A percentile compares a stretch with the other conserved stretches of the same genome.
These are phyloP conservation scores for Hordeum pubiflorum DNA, from an alignment of 202 grass and related monocot species.

Conservation along the genomic window DNA sequence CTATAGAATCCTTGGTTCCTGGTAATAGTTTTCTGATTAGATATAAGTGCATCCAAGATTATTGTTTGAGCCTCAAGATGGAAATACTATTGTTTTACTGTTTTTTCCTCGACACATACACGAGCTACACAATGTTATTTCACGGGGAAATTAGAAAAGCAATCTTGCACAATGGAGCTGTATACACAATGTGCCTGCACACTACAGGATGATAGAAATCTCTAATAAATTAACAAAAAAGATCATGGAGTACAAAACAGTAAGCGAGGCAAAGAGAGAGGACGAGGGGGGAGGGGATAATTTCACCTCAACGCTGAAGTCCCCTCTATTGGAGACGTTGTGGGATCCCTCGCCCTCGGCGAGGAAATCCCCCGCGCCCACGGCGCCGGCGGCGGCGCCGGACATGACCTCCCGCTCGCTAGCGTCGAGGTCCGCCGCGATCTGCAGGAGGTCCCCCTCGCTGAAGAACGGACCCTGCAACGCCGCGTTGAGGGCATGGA, in stretches of 20 bases:
- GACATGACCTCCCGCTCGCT: constrained; percentile 59
- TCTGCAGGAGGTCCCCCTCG: constrained; percentile 68
- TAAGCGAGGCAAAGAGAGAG: background rate
- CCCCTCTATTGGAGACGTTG: constrained; percentile 70
- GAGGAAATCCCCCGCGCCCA: constrained; percentile 43
- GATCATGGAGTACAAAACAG: background rate
- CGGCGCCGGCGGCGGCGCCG: background rate
- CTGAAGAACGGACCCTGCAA: constrained; percentile 94
- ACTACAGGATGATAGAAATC: background rate
- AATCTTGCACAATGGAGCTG: background rate
- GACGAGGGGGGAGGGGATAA: background rate
- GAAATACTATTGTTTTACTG: no score
- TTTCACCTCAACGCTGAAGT: constrained; percentile 88
- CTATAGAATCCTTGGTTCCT: no score
- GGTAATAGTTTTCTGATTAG: no score
- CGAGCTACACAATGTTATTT: no score
- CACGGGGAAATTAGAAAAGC: no score
- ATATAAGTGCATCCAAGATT: background rate
- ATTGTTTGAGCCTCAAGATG: background rate
- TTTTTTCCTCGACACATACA: no score
- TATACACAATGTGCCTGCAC: background rate
- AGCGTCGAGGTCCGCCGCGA: constrained; percentile 74
- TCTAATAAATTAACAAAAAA: background rate
- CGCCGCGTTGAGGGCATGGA: constrained; percentile 84
- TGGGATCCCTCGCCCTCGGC: constrained; percentile 57